These are phyloP conservation scores for Colletotrichum sojae DNA, from an alignment of 2,329 filamentous ascomycete genomes.

Conservation along the genomic window DNA sequence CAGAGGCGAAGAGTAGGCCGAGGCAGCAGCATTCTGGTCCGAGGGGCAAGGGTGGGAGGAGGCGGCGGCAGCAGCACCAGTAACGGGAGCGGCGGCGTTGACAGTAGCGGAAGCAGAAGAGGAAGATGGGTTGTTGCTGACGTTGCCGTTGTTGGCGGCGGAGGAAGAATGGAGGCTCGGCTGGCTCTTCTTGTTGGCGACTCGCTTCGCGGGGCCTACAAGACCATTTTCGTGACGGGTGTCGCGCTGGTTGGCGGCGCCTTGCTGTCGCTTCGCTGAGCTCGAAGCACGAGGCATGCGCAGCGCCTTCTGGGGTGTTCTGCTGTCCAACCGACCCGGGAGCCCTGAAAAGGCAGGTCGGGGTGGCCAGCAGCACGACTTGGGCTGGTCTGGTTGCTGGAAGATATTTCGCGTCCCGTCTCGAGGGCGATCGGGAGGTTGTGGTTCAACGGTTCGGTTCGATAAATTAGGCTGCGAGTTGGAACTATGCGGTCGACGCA, in stretches of 20 bases:
- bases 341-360: slow-evolving; percentile 50
- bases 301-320: slow-evolving; percentile 47
- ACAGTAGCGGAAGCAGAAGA: background rate
- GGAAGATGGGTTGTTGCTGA: no score
- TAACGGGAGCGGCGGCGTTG: slow-evolving; percentile 28
- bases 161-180: slow-evolving; percentile 56
- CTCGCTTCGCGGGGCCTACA: slow-evolving; percentile 70
- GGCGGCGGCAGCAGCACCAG: slow-evolving; percentile 41
- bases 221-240: slow-evolving; percentile 89
- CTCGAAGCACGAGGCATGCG: slow-evolving; percentile 74
- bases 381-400: slow-evolving; percentile 38
- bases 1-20: slow-evolving; percentile 44
- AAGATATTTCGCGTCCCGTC: slow-evolving; percentile 29
- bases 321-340: slow-evolving; percentile 54
- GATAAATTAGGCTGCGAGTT: background rate
- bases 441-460: slow-evolving; percentile 13
- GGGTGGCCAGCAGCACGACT: slow-evolving; percentile 52
- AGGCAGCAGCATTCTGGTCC: slow-evolving; percentile 47
- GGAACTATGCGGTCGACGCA: slow-evolving; percentile 38
- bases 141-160: no score
- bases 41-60: slow-evolving; percentile 44
- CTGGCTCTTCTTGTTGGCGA: slow-evolving; percentile 61
- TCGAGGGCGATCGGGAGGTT: slow-evolving; percentile 40
- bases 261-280: slow-evolving; percentile 74
- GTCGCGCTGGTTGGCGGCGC: slow-evolving; percentile 76